Evolutionary conservation across 2,329 filamentous ascomycete species (phyloP).

Genomic region (Alternaria infectoria): DNA sequence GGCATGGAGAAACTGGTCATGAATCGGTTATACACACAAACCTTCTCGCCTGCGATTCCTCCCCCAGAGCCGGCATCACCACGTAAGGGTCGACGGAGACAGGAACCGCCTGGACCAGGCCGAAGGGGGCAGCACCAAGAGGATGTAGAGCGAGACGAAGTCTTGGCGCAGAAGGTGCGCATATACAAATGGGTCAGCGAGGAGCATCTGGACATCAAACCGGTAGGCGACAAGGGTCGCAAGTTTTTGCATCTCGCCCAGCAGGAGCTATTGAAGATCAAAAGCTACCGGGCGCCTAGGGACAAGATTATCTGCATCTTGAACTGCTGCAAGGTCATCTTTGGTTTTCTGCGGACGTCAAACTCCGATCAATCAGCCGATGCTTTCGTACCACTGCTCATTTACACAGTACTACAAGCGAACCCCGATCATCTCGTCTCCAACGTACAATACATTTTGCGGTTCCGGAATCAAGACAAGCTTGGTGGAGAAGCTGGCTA

Average conservation of each 20-base stretch:
- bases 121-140: conserved; percentile 95
- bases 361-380: conserved; percentile 95
- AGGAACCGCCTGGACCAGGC: conserved; percentile 70
- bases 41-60: conserved; percentile 92
- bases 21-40: conserved; percentile 95
- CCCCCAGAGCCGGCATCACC: conserved; percentile 75
- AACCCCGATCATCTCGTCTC: conserved; percentile 96
- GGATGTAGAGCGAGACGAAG: conserved; percentile 93
- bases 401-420: conserved; percentile 92
- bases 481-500: conserved; percentile 97
- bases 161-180: conserved; percentile 94
- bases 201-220: conserved; percentile 89
- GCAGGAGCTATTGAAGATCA: conserved; percentile 95
- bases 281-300: conserved; percentile 92
- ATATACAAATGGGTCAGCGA: conserved; percentile 97
- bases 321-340: conserved; percentile 99
- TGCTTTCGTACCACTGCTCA: conserved; percentile 87
- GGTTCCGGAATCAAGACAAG: conserved; percentile 97
- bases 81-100: conserved; percentile 71
- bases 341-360: conserved; percentile 88
- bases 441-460: conserved; percentile 96
- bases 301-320: conserved; percentile 99
- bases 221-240: conserved; percentile 82
- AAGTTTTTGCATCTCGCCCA: conserved; percentile 89
- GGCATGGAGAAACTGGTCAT: conserved; percentile 99